Evolutionary conservation across 768 basidiomycete genomes (phyloP), one percentile per base, ranked within the genome.

Genomic region (Pleurotus salmoneostramineus): DNA sequence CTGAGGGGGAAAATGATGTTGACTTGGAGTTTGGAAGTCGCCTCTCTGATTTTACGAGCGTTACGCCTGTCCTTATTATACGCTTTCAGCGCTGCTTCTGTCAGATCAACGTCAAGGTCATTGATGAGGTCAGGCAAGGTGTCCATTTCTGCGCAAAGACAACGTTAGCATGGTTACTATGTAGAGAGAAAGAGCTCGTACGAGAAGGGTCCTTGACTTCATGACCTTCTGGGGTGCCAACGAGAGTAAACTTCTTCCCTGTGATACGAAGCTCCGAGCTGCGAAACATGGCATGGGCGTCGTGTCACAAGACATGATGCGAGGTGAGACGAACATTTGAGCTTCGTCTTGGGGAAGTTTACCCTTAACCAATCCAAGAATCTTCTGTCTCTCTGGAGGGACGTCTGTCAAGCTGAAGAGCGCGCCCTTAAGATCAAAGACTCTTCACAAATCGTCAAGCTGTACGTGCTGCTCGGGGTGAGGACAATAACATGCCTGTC

Each of bases 221-320:
- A 60, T 88, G 80, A 34, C 91, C 91, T 70, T 91, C 83, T 1
- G 91, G 90, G 5, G 93, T 95, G 8, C 94, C 94, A 15, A 95
- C 74, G 8, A 94, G 76, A n/a, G 84, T 89, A 66, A 95, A 95
- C 66, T 88, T 91, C 76, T 86, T 87, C 48, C 85, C 83, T 14
- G 74, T 65, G 4, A 91, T 74, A 43, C 80, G 77, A 35, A 91
- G 74, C 62, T 89, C 85, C 17, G 78, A 75, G 43, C 86, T 89
- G 59, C n/a, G 37, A 40, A 27, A 27, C 21, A 27, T 27, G 37
- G 50, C 46, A 37, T 33, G 21, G 44, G 15, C 10, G 44, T 27
- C 21, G 15, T n/a, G 10, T 45, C 12, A 45, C 49, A 50, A 58
- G 61, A 56, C 49, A 44, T 43, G 11, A 48, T 40, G 14, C 56